These are phyloP conservation scores for Vanderwaltozyma verrucispora DNA, from an alignment of 805 yeast species.

Conservation along the genomic window DNA sequence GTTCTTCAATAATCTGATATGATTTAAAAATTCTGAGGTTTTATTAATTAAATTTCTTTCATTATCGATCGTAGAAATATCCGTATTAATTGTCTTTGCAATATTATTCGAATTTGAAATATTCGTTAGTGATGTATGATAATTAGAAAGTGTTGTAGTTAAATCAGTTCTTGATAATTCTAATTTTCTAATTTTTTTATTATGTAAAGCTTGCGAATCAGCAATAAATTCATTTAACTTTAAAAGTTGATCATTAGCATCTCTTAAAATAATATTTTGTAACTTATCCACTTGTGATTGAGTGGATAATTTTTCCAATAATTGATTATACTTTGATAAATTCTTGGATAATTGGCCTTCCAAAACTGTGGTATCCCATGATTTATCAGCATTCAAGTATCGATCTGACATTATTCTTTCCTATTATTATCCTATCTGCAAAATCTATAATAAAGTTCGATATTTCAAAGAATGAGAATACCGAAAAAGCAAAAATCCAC, in stretches of 20 bases:
- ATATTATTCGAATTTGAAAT: constrained; percentile 52
- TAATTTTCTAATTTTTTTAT: constrained; percentile 31
- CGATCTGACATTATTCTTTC: background rate
- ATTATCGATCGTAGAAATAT: constrained; percentile 57
- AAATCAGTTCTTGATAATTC: constrained; percentile 55
- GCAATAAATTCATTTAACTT: constrained; percentile 14
- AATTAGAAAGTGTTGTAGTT: constrained; percentile 47
- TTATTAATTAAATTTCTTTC: constrained; percentile 56
- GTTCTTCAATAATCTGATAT: constrained; percentile 55
- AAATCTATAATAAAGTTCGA: too few species aligned
- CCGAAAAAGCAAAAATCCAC: too few species aligned
- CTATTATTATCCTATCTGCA: too few species aligned
- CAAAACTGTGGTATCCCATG: constrained; percentile 2
- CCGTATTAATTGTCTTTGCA: constrained; percentile 57
- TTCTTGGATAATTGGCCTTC: constrained; percentile 21
- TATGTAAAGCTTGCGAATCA: constrained; percentile 15
- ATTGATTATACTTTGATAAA: constrained; percentile 20
- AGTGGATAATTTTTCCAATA: constrained; percentile 21
- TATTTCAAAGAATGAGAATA: too few species aligned
- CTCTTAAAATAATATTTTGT: constrained; percentile 12
- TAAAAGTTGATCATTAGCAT: constrained; percentile 9
- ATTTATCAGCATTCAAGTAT: background rate
- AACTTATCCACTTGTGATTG: constrained; percentile 23
- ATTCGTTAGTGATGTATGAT: constrained; percentile 44
- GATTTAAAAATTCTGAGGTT: constrained; percentile 53